Evolutionary conservation across 495 filamentous ascomycete species (phyloP).

Genomic region (Penicillium steckii): DNA sequence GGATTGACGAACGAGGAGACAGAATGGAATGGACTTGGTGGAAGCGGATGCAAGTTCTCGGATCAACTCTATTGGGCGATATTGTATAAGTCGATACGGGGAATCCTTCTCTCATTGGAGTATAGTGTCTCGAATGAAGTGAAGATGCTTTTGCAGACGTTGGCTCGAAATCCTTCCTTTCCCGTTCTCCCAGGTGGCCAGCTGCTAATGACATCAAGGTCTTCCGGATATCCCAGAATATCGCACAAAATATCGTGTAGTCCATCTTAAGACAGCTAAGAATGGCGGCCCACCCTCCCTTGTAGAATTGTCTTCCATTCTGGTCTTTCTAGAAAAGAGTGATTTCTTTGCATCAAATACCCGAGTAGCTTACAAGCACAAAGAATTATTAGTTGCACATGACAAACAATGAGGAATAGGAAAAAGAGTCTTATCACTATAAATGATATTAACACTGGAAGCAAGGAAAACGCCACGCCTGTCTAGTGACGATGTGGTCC

Average conservation of each 20-base stretch:
- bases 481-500: constrained; percentile 17
- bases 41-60: neutral
- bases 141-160: neutral
- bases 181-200: neutral
- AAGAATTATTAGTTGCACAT: neutral
- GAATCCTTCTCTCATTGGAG: constrained; percentile 11
- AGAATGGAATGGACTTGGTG: constrained; percentile 15
- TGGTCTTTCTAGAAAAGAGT: constrained; percentile 15
- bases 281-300: constrained; percentile 5
- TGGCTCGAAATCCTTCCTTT: neutral
- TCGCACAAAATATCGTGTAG: constrained; percentile 15
- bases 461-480: constrained; percentile 8
- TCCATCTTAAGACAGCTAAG: constrained; percentile 7
- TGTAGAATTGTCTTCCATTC: constrained; percentile 22
- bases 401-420: neutral
- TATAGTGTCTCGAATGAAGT: constrained; percentile 10
- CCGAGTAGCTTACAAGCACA: constrained; percentile 6
- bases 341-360: constrained; percentile 19
- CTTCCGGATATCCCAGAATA: constrained; percentile 16
- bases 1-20: constrained; percentile 14
- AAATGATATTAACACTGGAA: constrained; percentile 10
- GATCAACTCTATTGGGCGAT: neutral
- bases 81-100: constrained; percentile 7
- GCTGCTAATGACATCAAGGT: neutral
- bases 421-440: constrained; percentile 6